Conservation (phyloP, 225 moss, liverwort and hornwort species). For the Ulota crispa region DNA sequence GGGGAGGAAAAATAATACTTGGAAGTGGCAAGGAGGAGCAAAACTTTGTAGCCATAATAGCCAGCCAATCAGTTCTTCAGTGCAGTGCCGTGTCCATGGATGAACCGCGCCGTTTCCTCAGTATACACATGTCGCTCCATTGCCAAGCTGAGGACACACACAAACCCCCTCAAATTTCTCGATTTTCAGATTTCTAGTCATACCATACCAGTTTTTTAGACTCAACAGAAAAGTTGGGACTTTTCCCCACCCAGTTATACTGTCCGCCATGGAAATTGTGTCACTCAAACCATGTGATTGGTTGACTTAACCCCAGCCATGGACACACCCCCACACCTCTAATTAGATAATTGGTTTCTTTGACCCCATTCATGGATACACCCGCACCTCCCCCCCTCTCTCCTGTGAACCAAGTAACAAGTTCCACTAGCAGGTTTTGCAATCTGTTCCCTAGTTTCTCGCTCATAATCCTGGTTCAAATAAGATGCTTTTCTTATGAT, state of each 20-base stretch:
- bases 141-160: constrained; percentile 46
- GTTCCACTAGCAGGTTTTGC: too few relatives aligned
- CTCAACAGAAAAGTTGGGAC: too few relatives aligned
- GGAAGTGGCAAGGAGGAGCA: constrained; percentile 14
- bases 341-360: too few relatives aligned
- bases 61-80: constrained; percentile 36
- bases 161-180: neutral
- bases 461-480: neutral
- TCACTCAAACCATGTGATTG: too few relatives aligned
- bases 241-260: too few relatives aligned
- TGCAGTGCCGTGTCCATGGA: constrained; percentile 78
- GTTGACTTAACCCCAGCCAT: too few relatives aligned
- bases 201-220: too few relatives aligned
- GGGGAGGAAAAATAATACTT: neutral
- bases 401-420: too few relatives aligned
- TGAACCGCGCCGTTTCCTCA: constrained; percentile 80
- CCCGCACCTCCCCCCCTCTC: too few relatives aligned
- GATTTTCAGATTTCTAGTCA: neutral
- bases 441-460: neutral
- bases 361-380: too few relatives aligned
- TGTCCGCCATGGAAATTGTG: too few relatives aligned
- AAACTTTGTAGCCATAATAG: constrained; percentile 21
- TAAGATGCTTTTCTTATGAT: neutral
- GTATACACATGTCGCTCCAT: constrained; percentile 82
- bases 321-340: too few relatives aligned